Percentiles rank a stretch among this genome's conserved stretches.
Evolutionary conservation across 768 basidiomycete genomes (phyloP).

Genomic region (Boletus rufocinnamomeus): DNA sequence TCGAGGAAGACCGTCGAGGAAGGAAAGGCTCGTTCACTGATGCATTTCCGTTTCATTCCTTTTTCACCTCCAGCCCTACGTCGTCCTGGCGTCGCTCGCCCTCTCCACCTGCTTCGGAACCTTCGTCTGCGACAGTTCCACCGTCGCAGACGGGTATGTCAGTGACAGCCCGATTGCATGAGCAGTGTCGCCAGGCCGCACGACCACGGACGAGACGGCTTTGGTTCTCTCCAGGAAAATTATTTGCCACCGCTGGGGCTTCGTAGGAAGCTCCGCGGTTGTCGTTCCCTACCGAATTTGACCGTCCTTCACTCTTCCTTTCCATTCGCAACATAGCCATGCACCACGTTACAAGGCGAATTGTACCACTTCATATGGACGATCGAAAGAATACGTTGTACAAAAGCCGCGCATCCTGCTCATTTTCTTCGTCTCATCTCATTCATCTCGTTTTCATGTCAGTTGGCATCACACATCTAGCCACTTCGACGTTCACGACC

Average conservation of each 20-base stretch:
- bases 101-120: conserved; percentile 42
- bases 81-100: conserved; percentile 39
- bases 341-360: conserved; percentile 3
- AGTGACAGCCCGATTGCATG: conserved; percentile 30
- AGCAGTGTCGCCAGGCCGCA: conserved; percentile 36
- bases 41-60: conserved; percentile 50
- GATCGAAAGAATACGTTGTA: conserved; percentile 27
- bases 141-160: conserved; percentile 20
- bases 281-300: conserved; percentile 12
- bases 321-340: conserved; percentile 1
- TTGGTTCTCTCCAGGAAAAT: conserved; percentile 57
- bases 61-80: conserved; percentile 35
- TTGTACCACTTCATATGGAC: conserved; percentile 17
- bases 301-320: conserved; percentile 4
- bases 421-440: conserved; percentile 14
- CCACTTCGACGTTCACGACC: conserved; percentile 31
- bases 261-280: conserved; percentile 25
- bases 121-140: conserved; percentile 34
- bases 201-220: conserved; percentile 45
- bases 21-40: conserved; percentile 36
- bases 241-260: conserved; percentile 47
- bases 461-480: conserved; percentile 26
- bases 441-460: conserved; percentile 5
- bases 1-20: conserved; percentile 30
- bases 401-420: conserved; percentile 18